Base-by-base conservation (phyloP, 2,329 filamentous ascomycete species). In the Penicillium sp. region DNA sequence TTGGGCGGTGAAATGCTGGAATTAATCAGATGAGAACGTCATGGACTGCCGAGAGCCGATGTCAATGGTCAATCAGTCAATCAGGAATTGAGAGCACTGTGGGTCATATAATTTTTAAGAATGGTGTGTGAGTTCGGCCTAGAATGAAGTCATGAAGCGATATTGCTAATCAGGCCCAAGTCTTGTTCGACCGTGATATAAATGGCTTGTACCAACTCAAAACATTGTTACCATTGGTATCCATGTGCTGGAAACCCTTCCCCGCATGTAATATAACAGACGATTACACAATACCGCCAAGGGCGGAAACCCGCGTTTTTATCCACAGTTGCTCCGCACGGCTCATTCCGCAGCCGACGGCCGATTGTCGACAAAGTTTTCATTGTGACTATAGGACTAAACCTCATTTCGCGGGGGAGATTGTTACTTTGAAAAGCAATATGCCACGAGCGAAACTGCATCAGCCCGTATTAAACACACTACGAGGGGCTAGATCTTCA, bases 31-130 rank as follows among this genome's bases (percentile, higher is more conserved):
- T 49, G 31, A 20, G 46, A 43, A 35, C 49, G 57, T 53, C 59
- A 61, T 57, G 53, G 55, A 55, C 53, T 50, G 54, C 59, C 59
- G 59, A 61, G 27, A 55, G 59, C 59, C 59, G 59, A 61, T 42
- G 33, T 42, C 18, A 22, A 31, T 41, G 25, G 18, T 49, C 23
- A 12, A 20, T 27, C 25, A 45, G 23, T 15, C 15, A 33, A 42
- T 23, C 23, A 7, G 14, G 7, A 26, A 35, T 20, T 20, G n/a
- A 37, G 37, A 9, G n/a, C 33, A 9, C 33, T 18, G 33, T 37
- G 33, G 33, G n/a, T 37, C 33, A 37, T 31, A 11, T 15, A 6
- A 27, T 29, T 11, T 20, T 9, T 15, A 6, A 2, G 6, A 15
- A 9, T 15, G n/a, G 23, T 26, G 15, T 8, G 14, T 27, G 14